Base-by-base conservation (phyloP, 2,329 filamentous ascomycete species). In the Raffaelea albimanens region DNA sequence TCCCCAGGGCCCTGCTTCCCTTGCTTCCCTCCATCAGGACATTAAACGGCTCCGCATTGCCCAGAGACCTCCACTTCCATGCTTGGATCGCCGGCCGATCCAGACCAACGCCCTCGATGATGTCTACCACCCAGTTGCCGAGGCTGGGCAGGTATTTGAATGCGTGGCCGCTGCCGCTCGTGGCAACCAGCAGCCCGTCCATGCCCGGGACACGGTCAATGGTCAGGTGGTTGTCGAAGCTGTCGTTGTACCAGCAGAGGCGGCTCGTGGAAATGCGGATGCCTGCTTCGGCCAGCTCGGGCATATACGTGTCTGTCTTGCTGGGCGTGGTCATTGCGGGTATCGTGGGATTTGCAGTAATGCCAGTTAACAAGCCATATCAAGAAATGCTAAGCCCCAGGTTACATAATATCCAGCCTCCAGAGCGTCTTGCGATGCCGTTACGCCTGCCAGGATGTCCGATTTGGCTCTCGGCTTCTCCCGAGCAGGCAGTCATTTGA, bases 81-180 rank as follows among this genome's bases (percentile, higher is more conserved):
- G 40, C 44, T 20, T 45, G 25, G 21, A 52, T 20, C 5, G 56
- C 45, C 13, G 60, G 55, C 44, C 55, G 58, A 40, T 66, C 58
- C 8, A 62, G 48, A 2, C 58, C 55, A 16, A 49, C 49, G 2
- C 68, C 64, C 51, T 70, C 63, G 14, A 79, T 57, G 21, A 52
- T 44, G 34, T 77, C 68, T 7, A 72, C 64, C 14, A 78, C 68
- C 47, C 64, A 65, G 31, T 52, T 54, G 11, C 59, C 59, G 4
- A 62, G 52, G 18, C 56, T 50, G 3, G 59, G 60, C 14, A 62
- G 55, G 43, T 59, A 62, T 44, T 62, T 62, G 49, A 61, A 61
- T 2, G 49, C 60, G 44, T 61, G 60, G 4, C 59, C 59, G 45
- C 57, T 58, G 29, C 52, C 50, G 19, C 47, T 45, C 14, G 52